phyloP scores from a whole-genome alignment of 164 flowering plant species.

The Warburgia ugandensis region DNA sequence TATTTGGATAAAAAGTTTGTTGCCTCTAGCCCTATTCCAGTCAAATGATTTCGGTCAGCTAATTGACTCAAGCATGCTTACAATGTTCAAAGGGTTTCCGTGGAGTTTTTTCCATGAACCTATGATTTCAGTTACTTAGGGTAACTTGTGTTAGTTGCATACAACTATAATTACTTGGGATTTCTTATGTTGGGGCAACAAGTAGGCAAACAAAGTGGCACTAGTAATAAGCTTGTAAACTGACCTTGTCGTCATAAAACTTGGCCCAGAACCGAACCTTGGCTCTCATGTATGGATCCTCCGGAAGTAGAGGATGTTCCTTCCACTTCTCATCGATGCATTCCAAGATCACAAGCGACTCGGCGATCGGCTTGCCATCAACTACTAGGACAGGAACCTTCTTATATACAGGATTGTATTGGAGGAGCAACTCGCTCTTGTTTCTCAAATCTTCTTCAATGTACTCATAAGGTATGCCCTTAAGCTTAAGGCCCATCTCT shows the following conservation, averaged over 20 bases:
- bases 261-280: slow-evolving; percentile 33
- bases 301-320: slow-evolving; percentile 20
- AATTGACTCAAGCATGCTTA: too few relatives aligned
- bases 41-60: too few relatives aligned
- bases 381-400: slow-evolving; percentile 31
- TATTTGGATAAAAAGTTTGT: too few relatives aligned
- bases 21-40: too few relatives aligned
- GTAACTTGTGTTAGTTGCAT: too few relatives aligned
- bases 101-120: too few relatives aligned
- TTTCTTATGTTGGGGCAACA: too few relatives aligned
- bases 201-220: too few relatives aligned
- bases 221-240: too few relatives aligned
- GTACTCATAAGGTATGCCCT: slow-evolving; percentile 20
- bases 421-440: slow-evolving; percentile 21
- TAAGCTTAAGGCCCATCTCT: slow-evolving; percentile 21
- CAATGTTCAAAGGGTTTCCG: too few relatives aligned
- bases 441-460: slow-evolving; percentile 19
- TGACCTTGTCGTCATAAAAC: slow-evolving; percentile 19
- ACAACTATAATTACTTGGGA: too few relatives aligned
- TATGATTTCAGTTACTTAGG: too few relatives aligned
- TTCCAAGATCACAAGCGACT: slow-evolving; percentile 27
- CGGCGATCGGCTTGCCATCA: slow-evolving; percentile 21
- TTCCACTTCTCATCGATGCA: slow-evolving; percentile 35
- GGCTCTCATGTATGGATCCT: slow-evolving; percentile 30
- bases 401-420: slow-evolving; percentile 29